Conservation (phyloP, 257 asterid genomes). For the Asclepias syriaca region DNA sequence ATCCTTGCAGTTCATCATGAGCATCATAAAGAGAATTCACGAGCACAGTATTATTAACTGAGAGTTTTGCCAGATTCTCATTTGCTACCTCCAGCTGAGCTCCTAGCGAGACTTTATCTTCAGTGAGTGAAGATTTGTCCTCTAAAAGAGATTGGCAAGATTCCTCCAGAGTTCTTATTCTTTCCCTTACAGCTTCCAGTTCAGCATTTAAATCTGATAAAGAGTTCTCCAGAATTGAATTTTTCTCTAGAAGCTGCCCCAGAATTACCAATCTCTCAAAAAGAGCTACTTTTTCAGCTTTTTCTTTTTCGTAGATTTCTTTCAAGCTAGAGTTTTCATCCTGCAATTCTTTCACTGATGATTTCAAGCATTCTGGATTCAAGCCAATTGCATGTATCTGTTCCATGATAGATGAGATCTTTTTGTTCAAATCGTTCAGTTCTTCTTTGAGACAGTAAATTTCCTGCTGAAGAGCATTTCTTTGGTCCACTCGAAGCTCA, state of each 20-base stretch:
- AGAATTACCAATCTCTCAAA: slow-evolving; percentile 58
- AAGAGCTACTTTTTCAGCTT: slow-evolving; percentile 57
- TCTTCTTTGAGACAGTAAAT: slow-evolving; percentile 90
- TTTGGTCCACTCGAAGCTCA: slow-evolving; percentile 76
- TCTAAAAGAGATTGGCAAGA: slow-evolving; percentile 52
- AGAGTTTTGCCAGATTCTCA: slow-evolving; percentile 57
- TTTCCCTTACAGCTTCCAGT: slow-evolving; percentile 68
- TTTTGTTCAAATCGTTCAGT: slow-evolving; percentile 54
- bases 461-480: slow-evolving; percentile 96
- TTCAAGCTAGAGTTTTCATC: slow-evolving; percentile 50
- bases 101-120: slow-evolving; percentile 52
- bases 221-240: slow-evolving; percentile 70
- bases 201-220: slow-evolving; percentile 76
- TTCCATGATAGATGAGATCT: slow-evolving; percentile 47
- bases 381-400: slow-evolving; percentile 65
- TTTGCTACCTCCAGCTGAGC: slow-evolving; percentile 49
- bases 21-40: slow-evolving; percentile 59
- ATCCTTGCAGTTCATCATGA: slow-evolving; percentile 55
- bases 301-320: slow-evolving; percentile 53
- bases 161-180: slow-evolving; percentile 55
- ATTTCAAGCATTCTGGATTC: slow-evolving; percentile 48
- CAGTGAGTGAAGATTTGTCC: slow-evolving; percentile 62
- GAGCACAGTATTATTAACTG: slow-evolving; percentile 61
- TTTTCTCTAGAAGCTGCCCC: slow-evolving; percentile 85
- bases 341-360: slow-evolving; percentile 60